Base-by-base conservation (phyloP, 2,329 filamentous ascomycete species). In the Arthrobotrys sinensis region DNA sequence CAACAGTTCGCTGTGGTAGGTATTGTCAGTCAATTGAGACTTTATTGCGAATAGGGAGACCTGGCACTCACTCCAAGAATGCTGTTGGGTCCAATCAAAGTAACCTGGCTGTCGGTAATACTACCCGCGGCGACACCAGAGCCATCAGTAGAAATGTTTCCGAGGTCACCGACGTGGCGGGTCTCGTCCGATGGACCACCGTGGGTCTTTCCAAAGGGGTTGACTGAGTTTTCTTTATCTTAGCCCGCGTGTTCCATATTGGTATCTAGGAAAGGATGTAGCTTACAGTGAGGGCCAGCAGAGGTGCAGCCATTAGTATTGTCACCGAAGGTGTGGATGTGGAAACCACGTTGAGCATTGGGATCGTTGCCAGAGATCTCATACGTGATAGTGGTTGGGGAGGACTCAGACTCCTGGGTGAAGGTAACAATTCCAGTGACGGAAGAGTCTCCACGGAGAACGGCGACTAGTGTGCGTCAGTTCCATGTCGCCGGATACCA, bases 271-370 rank as follows among this genome's bases (percentile, higher is more conserved):
- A 38, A 46, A 2, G 4, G 24, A 11, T 12, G 34, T n/a, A 32
- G 14, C 36, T 69, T 43, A 62, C 94, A 99, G 89, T 99, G 96
- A 86, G 96, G 95, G 68, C 96, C 96, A 82, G 96, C 96, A 82
- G 93, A 97, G 82, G 95, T 98, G 92, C 96, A 99, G 86, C 96
- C 96, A 88, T 99, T 99, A 89, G 96, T 98, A 90, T 98, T 98
- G 90, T 98, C 96, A 85, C 96, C 96, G 84, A 97, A 99, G 86
- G 96, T 93, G 89, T 99, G 96, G 84, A 99, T 91, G 89, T 99
- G 96, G 90, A 98, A 94, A 86, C 93, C 96, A 87, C 96, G 95
- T 91, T 97, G 90, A 84, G 96, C 94, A 86, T 97, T 97, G 87
- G 95, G 84, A 85, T 98, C 94, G 87, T 97, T 89, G 87, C 96